phyloP scores from a whole-genome alignment of 208 protist species.

The Lotmaria passim region DNA sequence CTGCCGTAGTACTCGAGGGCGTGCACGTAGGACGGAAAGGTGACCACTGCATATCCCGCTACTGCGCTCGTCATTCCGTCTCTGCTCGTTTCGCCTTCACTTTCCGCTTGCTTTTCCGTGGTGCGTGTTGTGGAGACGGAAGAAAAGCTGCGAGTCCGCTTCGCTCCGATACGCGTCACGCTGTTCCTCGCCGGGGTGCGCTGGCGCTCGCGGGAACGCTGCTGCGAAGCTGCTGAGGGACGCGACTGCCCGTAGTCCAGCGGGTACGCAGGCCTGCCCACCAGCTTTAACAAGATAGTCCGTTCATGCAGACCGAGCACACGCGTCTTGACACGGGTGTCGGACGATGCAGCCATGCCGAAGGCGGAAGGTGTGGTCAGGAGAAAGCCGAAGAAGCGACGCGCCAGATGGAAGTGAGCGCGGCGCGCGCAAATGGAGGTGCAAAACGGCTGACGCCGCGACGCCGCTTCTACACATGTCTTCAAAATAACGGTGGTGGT shows the following conservation, averaged over 20 bases:
- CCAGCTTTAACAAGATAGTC: constrained; percentile 46
- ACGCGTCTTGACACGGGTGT: constrained; percentile 2
- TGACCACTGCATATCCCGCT: neutral
- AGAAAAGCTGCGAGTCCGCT: neutral
- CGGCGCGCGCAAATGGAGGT: constrained; percentile 18
- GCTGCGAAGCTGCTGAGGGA: constrained; percentile 19
- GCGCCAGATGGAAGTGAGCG: constrained; percentile 29
- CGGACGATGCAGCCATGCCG: neutral
- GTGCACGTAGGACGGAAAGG: constrained; percentile 21
- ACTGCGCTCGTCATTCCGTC: no score
- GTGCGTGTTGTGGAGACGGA: neutral
- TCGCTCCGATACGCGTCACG: constrained; percentile 1
- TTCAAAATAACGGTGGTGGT: neutral
- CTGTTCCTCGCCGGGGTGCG: neutral
- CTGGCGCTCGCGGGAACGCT: constrained; percentile 2
- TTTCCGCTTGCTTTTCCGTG: no score
- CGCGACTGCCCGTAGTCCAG: constrained; percentile 37
- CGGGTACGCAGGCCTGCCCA: constrained; percentile 51
- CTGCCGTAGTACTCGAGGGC: constrained; percentile 30
- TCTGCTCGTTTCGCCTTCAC: no score
- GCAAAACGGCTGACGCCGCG: neutral
- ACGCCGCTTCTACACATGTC: neutral
- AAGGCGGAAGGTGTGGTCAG: constrained; percentile 3
- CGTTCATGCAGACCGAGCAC: constrained; percentile 56
- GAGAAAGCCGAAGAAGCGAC: constrained; percentile 30